These are phyloP conservation scores for Metschnikowia colocasiae DNA, from an alignment of 805 yeast species.

Conservation along the genomic window DNA sequence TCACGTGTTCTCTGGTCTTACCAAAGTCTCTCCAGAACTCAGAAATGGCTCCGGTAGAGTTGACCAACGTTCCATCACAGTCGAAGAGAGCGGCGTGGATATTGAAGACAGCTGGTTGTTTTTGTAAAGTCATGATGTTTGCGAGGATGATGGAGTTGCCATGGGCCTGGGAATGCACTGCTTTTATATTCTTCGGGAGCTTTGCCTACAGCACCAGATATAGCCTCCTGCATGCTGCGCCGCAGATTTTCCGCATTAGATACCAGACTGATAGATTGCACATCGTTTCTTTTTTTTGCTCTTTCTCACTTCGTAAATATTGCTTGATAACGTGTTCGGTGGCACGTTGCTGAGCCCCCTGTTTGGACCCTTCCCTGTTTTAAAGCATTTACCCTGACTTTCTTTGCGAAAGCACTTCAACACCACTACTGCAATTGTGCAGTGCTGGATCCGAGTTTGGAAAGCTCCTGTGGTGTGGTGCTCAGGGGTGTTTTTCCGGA, in stretches of 20 bases:
- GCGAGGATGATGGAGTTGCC: background rate
- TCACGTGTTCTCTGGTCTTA: constrained; percentile 60
- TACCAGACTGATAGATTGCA: background rate
- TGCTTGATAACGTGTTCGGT: background rate
- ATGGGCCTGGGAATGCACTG: background rate
- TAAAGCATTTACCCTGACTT: no score
- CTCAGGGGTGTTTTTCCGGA: background rate
- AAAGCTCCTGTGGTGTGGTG: background rate
- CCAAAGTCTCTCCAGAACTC: constrained; percentile 79
- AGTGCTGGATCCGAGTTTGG: no score
- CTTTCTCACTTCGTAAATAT: constrained; percentile 1
- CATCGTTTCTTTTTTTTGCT: background rate
- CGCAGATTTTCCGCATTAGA: constrained; percentile 6
- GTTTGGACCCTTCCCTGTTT: background rate
- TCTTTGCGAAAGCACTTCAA: no score
- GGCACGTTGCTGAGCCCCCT: background rate
- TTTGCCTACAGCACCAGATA: background rate
- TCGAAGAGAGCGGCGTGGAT: constrained; percentile 62
- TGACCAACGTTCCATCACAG: constrained; percentile 83
- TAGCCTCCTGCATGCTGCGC: constrained; percentile 1
- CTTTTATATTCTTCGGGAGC: background rate
- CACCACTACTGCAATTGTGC: no score
- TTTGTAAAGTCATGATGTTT: constrained; percentile 17
- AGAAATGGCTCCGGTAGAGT: constrained; percentile 78
- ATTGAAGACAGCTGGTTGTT: constrained; percentile 42